Evolutionary conservation across 257 asterid species (phyloP), one percentile per base, ranked within the genome.

Genomic region (Linderniella brevidens): DNA sequence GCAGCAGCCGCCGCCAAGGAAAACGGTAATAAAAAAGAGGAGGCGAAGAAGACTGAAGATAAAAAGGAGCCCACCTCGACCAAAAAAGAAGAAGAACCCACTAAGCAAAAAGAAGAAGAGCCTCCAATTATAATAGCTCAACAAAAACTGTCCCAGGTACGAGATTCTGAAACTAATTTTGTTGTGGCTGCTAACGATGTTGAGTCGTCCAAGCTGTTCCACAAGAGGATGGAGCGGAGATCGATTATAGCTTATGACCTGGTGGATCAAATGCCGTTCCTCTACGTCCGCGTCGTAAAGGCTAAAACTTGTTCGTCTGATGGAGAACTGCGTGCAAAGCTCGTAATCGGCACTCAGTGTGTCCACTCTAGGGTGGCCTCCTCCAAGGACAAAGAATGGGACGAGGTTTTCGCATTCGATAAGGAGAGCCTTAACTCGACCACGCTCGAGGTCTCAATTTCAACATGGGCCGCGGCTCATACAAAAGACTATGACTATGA

Each of bases 381-480:
- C n/a, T n/a, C n/a, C 13, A 64, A 58, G 0, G 63, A 56, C 3
- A 67, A 68, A 12, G 93, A 70, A 1, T 82, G 93, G 85, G 94
- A 86, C 16, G 92, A 86, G 59, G 97, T 86, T 9, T 86, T 86
- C 59, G 94, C 97, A 0, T 86, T 86, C 35, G 94, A 82, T 37
- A 86, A 69, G 58, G 97, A 82, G 17, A 69, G 86, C 15, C 10
- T 86, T 25, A 82, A 86, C 54, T 86, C 97, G 11, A 17, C 93
- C 3, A 69, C 82, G 0, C 70, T 86, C 0, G 97, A 82, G 48
- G 79, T 86, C 37, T 69, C 87, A 0, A 61, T 86, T 35, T 69
- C 87, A 0, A 61, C 82, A 15, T 52, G 69, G 58, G 53, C n/a
- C n/a, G n/a, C n/a, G n/a, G n/a, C 67, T 0, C 73, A 74, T 19